Conservation (phyloP, 768 basidiomycete genomes). For the Xerocomus potaroensis region DNA sequence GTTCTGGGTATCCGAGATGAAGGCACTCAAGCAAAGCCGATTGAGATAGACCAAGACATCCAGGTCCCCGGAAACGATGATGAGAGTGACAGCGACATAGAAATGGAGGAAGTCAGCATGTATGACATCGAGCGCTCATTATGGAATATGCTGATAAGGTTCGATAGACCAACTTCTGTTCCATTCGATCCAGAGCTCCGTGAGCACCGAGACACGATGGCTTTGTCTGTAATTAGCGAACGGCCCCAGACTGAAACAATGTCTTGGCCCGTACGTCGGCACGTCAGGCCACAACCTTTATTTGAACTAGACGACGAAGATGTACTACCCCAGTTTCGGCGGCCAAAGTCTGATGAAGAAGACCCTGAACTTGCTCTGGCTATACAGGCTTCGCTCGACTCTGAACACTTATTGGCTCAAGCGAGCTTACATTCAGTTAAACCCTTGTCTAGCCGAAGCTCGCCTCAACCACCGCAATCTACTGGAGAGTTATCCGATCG, state of each 20-base stretch:
- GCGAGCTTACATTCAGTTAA: background rate
- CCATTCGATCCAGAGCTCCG: constrained; percentile 58
- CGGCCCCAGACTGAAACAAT: constrained; percentile 38
- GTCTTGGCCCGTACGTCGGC: constrained; percentile 31
- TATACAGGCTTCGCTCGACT: constrained; percentile 57
- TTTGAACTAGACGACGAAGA: constrained; percentile 56
- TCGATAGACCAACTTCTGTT: constrained; percentile 28
- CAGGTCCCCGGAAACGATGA: constrained; percentile 32
- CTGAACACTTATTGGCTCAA: background rate
- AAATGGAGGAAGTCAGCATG: constrained; percentile 83
- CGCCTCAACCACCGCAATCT: constrained; percentile 5
- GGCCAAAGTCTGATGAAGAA: constrained; percentile 37
- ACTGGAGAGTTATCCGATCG: background rate
- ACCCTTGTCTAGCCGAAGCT: constrained; percentile 5
- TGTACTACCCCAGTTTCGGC: constrained; percentile 17
- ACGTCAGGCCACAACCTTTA: constrained; percentile 39
- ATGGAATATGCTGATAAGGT: constrained; percentile 9
- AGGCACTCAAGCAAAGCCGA: constrained; percentile 81
- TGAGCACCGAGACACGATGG: constrained; percentile 57
- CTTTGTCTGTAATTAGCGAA: constrained; percentile 53
- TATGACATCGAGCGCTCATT: constrained; percentile 30
- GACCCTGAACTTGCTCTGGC: constrained; percentile 59
- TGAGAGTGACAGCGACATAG: constrained; percentile 51
- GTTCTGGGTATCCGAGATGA: constrained; percentile 87
- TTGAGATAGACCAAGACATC: constrained; percentile 73